Percentiles rank a stretch among this genome's conserved stretches.
These are phyloP conservation scores for Dichotomocladium elegans DNA, from an alignment of 371 early-diverging fungal genomes.

Conservation along the genomic window DNA sequence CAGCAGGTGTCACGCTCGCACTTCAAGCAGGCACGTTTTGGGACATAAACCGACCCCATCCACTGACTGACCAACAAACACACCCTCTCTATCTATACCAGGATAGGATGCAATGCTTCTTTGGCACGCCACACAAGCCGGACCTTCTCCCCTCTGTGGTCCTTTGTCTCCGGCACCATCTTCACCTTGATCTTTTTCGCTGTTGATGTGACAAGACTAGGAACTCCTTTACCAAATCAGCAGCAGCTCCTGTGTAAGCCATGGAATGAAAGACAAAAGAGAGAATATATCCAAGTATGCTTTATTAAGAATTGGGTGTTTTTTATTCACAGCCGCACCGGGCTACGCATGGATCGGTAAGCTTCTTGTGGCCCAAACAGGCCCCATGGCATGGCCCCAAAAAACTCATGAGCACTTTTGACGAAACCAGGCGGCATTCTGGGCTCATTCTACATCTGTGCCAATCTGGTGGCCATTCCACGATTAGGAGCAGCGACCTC, in stretches of 20 bases:
- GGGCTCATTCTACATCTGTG: constrained; percentile 22
- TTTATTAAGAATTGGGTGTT: neutral
- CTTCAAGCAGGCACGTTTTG: constrained; percentile 16
- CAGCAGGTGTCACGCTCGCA: constrained; percentile 20
- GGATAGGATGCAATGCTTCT: constrained; percentile 23
- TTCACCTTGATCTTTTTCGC: constrained; percentile 22
- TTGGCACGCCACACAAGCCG: constrained; percentile 22
- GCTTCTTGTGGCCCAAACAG: neutral
- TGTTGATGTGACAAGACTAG: constrained; percentile 19
- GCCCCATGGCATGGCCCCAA: neutral
- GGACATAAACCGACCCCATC: neutral
- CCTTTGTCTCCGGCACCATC: constrained; percentile 21
- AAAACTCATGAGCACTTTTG: neutral
- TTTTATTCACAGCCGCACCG: constrained; percentile 15
- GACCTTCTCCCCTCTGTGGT: constrained; percentile 22
- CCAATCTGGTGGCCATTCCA: constrained; percentile 27
- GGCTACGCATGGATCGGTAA: constrained; percentile 33
- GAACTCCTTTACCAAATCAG: constrained; percentile 19
- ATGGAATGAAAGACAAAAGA: neutral
- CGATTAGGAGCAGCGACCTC: constrained; percentile 28
- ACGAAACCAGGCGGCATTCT: constrained; percentile 19
- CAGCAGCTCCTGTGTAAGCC: no score
- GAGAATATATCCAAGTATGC: neutral
- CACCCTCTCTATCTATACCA: neutral
- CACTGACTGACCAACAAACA: neutral